phyloP scores from a whole-genome alignment of 2,329 filamentous ascomycete genomes.

The Colletotrichum endophyticum region DNA sequence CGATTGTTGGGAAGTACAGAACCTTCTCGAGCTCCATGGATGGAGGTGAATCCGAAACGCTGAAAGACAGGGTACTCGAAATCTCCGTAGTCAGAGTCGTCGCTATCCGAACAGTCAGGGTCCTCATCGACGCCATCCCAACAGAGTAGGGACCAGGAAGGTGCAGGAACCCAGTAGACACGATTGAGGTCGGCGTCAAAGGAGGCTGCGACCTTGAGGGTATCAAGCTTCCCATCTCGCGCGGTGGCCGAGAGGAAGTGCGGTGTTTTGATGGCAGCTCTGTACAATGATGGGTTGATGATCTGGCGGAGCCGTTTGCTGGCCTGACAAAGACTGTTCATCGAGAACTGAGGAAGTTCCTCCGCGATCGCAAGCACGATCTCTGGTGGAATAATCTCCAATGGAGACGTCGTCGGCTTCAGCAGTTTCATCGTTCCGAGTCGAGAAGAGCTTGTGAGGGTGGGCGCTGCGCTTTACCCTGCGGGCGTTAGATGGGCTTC shows the following conservation, averaged over 20 bases:
- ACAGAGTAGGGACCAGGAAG: not conserved
- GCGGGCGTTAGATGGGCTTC: too few relatives aligned
- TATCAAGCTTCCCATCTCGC: not conserved
- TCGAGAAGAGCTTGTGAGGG: not conserved
- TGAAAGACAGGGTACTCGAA: accelerated
- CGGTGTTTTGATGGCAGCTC: not conserved
- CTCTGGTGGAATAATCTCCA: accelerated
- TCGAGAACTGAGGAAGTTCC: accelerated
- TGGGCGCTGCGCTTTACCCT: too few relatives aligned
- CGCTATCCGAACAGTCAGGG: not conserved
- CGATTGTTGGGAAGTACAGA: accelerated
- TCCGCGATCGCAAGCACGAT: not conserved
- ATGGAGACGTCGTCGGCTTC: not conserved
- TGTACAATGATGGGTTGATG: not conserved
- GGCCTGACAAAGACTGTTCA: not conserved
- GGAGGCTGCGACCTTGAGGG: not conserved
- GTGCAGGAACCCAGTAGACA: not conserved
- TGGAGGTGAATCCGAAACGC: not conserved
- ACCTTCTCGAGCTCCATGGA: not conserved
- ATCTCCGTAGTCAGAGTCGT: not conserved
- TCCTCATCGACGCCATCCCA: not conserved
- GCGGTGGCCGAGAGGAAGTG: not conserved
- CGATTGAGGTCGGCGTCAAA: not conserved
- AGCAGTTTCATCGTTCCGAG: accelerated
- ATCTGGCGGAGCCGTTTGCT: not conserved